These are phyloP conservation scores for Ascochyta fabae DNA, from an alignment of 2,329 filamentous ascomycete genomes.

Conservation along the genomic window DNA sequence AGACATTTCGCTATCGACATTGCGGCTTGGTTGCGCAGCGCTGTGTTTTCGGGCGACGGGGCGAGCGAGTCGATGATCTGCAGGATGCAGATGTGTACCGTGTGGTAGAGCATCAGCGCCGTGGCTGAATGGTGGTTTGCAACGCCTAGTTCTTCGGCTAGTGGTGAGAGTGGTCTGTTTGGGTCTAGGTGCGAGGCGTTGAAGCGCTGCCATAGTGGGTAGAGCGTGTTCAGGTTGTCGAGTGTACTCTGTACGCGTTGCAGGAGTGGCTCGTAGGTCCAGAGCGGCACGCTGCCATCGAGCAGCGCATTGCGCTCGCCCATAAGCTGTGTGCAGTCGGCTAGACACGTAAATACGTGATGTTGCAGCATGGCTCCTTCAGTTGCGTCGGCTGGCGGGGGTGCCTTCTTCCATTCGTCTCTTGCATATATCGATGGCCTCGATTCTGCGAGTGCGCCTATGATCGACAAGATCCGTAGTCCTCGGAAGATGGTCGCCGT, in stretches of 20 bases:
- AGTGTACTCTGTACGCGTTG: conserved; percentile 10
- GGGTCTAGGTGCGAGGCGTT: conserved; percentile 22
- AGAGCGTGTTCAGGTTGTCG: conserved; percentile 15
- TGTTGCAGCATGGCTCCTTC: conserved; percentile 26
- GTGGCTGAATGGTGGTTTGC: conserved; percentile 31
- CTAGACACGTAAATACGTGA: conserved; percentile 30
- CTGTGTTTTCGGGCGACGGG: conserved; percentile 21
- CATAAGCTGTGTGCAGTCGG: conserved; percentile 33
- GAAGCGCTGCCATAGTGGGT: conserved; percentile 18
- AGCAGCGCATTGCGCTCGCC: conserved; percentile 17
- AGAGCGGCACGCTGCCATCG: neutral
- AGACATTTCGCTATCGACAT: conserved; percentile 28
- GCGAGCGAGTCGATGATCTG: conserved; percentile 28
- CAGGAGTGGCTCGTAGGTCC: conserved; percentile 14
- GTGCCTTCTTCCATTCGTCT: conserved; percentile 35
- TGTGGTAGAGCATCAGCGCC: conserved; percentile 35
- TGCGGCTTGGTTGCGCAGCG: conserved; percentile 27
- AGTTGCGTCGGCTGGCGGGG: conserved; percentile 11
- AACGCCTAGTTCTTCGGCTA: conserved; percentile 22
- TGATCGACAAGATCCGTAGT: conserved; percentile 32
- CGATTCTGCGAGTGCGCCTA: conserved; percentile 29
- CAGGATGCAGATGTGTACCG: conserved; percentile 28
- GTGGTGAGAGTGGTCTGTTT: neutral
- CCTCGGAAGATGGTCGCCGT: conserved; percentile 28
- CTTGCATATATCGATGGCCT: conserved; percentile 27